These are phyloP conservation scores for Eucalyptus grandis DNA, from an alignment of 345 rosid genomes.

Conservation along the genomic window DNA sequence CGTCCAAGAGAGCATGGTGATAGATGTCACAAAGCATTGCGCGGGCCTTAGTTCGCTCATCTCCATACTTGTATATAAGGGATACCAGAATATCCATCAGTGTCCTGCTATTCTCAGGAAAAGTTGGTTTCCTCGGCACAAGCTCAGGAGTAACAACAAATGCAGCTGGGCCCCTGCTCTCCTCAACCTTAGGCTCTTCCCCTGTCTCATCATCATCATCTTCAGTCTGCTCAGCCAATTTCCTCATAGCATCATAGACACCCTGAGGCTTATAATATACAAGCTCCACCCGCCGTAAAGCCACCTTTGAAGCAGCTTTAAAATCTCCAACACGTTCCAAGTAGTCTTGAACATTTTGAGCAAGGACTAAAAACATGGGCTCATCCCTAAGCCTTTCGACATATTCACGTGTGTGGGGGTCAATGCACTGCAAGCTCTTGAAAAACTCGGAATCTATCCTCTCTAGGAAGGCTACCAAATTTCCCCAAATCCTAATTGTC, in stretches of 20 bases:
- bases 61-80: constrained; percentile 82
- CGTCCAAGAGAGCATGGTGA: constrained; percentile 77
- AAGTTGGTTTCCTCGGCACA: constrained; percentile 80
- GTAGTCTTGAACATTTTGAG: constrained; percentile 88
- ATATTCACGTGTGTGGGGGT: constrained; percentile 91
- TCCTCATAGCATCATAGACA: constrained; percentile 96
- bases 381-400: constrained; percentile 88
- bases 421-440: constrained; percentile 91
- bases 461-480: constrained; percentile 85
- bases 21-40: constrained; percentile 97
- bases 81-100: constrained; percentile 83
- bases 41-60: constrained; percentile 96
- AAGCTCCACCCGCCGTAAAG: constrained; percentile 69
- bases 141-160: constrained; percentile 70
- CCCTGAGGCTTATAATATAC: constrained; percentile 90
- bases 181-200: constrained; percentile 36
- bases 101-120: constrained; percentile 76
- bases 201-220: constrained; percentile 18
- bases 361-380: constrained; percentile 75
- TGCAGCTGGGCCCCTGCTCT: constrained; percentile 47
- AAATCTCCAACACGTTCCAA: constrained; percentile 50
- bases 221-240: constrained; percentile 56
- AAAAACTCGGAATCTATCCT: constrained; percentile 79
- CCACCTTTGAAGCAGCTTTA: constrained; percentile 84
- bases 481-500: constrained; percentile 76